A percentile compares a stretch with the other conserved stretches of the same genome.
phyloP scores from a whole-genome alignment of 23 red algal genomes.

The Chondrus crispus region DNA sequence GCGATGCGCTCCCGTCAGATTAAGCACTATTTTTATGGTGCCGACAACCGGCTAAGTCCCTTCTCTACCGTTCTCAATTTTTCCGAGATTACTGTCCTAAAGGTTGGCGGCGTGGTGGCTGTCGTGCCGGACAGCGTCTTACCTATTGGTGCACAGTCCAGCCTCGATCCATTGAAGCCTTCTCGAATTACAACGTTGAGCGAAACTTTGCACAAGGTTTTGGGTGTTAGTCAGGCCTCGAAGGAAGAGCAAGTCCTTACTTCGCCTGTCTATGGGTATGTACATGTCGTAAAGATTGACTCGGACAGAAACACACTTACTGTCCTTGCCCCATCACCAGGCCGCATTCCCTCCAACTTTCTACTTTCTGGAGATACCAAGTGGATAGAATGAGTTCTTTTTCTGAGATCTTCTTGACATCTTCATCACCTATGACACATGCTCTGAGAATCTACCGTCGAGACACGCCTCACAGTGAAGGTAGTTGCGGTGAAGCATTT shows the following conservation, averaged over 20 bases:
- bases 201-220: conserved; percentile 68
- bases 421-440: too few species aligned
- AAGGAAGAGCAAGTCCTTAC: conserved; percentile 52
- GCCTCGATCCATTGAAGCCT: conserved; percentile 71
- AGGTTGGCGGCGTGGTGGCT: conserved; percentile 24
- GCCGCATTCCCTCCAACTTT: conserved; percentile 49
- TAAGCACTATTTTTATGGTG: conserved; percentile 93
- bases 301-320: conserved; percentile 62
- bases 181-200: neutral
- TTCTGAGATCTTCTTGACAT: too few species aligned
- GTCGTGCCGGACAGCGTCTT: conserved; percentile 72
- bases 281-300: conserved; percentile 88
- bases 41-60: conserved; percentile 64
- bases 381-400: conserved; percentile 83
- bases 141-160: conserved; percentile 55
- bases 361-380: conserved; percentile 68
- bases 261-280: conserved; percentile 69
- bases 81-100: conserved; percentile 54
- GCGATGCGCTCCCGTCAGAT: conserved; percentile 34
- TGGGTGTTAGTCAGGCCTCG: conserved; percentile 81
- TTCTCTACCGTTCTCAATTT: conserved; percentile 69
- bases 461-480: too few species aligned
- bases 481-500: too few species aligned
- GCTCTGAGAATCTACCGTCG: too few species aligned
- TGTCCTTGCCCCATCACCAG: conserved; percentile 74